Conservation (phyloP, 2,329 filamentous ascomycete species). For the Claviceps africana region DNA sequence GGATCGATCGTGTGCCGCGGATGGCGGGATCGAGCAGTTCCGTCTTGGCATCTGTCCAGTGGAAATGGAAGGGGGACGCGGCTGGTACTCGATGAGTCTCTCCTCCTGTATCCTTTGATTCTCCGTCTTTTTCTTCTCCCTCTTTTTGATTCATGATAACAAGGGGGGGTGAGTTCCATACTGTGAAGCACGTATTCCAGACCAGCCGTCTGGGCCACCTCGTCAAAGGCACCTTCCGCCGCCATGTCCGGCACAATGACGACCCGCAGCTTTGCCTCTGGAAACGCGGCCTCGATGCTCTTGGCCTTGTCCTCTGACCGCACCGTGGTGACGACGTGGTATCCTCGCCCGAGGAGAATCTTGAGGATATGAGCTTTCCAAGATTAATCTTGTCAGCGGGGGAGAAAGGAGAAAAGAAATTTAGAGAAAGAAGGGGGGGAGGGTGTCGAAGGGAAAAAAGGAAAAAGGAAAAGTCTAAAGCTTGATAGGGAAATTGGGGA, state of each 20-base stretch:
- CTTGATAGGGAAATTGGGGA: too few relatives aligned
- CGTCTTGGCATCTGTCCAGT: slow-evolving; percentile 33
- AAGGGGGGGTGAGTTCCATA: background rate
- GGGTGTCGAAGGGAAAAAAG: too few relatives aligned
- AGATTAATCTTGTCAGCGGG: background rate
- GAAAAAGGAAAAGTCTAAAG: background rate
- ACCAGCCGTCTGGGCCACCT: slow-evolving; percentile 36
- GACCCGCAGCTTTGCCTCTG: slow-evolving; percentile 30
- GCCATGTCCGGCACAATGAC: slow-evolving; percentile 68
- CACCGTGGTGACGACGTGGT: slow-evolving; percentile 42
- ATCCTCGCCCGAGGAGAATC: slow-evolving; percentile 34
- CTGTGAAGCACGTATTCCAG: slow-evolving; percentile 44
- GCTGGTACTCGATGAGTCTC: slow-evolving; percentile 10
- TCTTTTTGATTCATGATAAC: background rate
- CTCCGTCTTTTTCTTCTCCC: background rate
- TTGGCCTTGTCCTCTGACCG: slow-evolving; percentile 39
- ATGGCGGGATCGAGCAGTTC: slow-evolving; percentile 46
- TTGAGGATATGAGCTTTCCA: slow-evolving; percentile 38
- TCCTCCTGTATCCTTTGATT: background rate
- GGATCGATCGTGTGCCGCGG: slow-evolving; percentile 52
- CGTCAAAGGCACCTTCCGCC: slow-evolving; percentile 56
- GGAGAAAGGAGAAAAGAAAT: background rate
- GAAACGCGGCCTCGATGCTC: slow-evolving; percentile 35
- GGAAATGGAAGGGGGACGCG: slow-evolving; percentile 45
- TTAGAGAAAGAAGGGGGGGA: background rate